Evolutionary conservation across 2,329 filamentous ascomycete species (phyloP).

Genomic region (Penicillium sp.): DNA sequence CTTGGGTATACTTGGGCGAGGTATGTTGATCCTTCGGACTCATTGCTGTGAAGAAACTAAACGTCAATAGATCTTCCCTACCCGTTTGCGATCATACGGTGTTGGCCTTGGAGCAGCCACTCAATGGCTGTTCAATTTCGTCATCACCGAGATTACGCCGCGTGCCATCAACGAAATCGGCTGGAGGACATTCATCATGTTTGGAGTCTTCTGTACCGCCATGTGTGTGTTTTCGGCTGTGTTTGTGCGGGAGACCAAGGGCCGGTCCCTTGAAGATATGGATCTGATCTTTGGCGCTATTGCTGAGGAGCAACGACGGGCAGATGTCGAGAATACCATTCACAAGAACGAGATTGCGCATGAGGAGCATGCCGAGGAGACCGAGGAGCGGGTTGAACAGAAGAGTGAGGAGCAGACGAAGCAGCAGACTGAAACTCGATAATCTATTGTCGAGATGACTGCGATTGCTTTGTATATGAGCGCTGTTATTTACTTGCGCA

Average conservation of each 20-base stretch:
- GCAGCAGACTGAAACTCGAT: too few relatives aligned
- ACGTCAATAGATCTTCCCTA: conserved; percentile 35
- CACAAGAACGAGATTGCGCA: conserved; percentile 23
- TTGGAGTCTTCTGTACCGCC: conserved; percentile 37
- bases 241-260: conserved; percentile 39
- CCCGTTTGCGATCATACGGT: conserved; percentile 37
- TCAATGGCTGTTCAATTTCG: conserved; percentile 42
- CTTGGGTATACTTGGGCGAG: conserved; percentile 34
- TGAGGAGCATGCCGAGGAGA: conserved; percentile 17
- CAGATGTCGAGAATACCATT: conserved; percentile 24
- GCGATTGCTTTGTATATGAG: too few relatives aligned
- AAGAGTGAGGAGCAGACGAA: not conserved
- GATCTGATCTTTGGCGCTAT: conserved; percentile 31
- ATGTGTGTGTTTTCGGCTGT: conserved; percentile 33
- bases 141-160: conserved; percentile 40
- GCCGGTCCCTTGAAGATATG: conserved; percentile 38
- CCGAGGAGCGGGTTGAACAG: not conserved
- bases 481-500: too few relatives aligned
- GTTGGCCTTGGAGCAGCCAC: conserved; percentile 37
- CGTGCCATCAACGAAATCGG: conserved; percentile 37
- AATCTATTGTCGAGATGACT: too few relatives aligned
- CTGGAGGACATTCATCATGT: conserved; percentile 41
- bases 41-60: not conserved
- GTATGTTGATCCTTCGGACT: conserved; percentile 12
- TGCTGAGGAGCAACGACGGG: conserved; percentile 19